Evolutionary conservation across 2,329 filamentous ascomycete genomes (phyloP).

Genomic region (Exophiala phaeomuriformis): DNA sequence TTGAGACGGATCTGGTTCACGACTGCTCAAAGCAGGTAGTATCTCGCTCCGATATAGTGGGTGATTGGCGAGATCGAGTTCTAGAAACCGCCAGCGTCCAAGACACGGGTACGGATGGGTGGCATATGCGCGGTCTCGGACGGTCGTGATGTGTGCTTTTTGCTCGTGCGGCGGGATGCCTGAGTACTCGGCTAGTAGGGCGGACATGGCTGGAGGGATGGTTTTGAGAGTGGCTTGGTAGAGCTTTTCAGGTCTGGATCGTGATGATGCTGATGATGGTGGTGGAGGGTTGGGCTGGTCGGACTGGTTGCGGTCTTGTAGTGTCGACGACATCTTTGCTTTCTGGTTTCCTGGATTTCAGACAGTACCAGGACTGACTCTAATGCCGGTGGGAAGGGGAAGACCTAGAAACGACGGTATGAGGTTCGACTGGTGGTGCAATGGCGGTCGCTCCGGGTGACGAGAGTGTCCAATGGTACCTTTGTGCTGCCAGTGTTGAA

Average conservation of each 20-base stretch:
- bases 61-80: slow-evolving; percentile 33
- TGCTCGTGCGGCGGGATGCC: slow-evolving; percentile 18
- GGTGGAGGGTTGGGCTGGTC: not conserved
- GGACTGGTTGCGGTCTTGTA: not conserved
- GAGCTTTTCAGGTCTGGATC: not conserved
- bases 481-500: too few relatives aligned
- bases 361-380: too few relatives aligned
- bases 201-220: slow-evolving; percentile 15
- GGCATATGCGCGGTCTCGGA: slow-evolving; percentile 27
- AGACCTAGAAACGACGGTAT: too few relatives aligned
- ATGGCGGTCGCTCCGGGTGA: too few relatives aligned
- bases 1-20: not conserved
- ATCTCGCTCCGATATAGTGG: slow-evolving; percentile 29
- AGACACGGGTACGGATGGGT: slow-evolving; percentile 39
- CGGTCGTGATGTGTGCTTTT: slow-evolving; percentile 19
- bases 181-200: slow-evolving; percentile 19
- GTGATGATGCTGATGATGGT: not conserved
- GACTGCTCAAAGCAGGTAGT: slow-evolving; percentile 20
- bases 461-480: too few relatives aligned
- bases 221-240: slow-evolving; percentile 13
- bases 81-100: slow-evolving; percentile 39
- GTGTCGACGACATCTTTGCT: too few relatives aligned
- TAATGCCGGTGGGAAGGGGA: too few relatives aligned
- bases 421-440: too few relatives aligned
- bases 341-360: too few relatives aligned